phyloP scores from a whole-genome alignment of 305 asterid species.

The Solanum hybrid region DNA sequence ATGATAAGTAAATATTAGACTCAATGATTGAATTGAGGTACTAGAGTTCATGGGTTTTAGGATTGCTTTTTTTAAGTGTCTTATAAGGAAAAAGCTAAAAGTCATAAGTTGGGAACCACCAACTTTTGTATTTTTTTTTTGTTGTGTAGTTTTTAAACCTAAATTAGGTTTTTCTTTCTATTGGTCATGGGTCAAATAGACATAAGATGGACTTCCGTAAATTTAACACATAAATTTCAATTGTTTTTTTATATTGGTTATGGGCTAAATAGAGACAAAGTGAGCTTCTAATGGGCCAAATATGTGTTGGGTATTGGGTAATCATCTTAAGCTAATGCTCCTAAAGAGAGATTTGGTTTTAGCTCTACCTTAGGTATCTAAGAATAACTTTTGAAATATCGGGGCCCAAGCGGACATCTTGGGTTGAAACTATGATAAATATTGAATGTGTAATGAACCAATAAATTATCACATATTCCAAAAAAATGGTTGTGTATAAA shows the following conservation, averaged over 20 bases:
- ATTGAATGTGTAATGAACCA: not conserved
- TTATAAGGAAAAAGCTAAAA: not conserved
- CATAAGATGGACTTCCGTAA: not conserved
- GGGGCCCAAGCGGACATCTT: not conserved
- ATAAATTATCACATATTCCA: not conserved
- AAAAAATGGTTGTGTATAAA: not conserved
- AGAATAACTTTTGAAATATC: not conserved
- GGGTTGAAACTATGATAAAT: not conserved
- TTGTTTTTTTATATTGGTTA: not conserved
- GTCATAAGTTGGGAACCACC: not conserved
- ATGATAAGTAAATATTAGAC: not conserved
- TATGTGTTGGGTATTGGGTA: too few species aligned
- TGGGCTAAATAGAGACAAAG: too few species aligned
- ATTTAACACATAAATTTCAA: not conserved
- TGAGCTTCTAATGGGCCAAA: too few species aligned
- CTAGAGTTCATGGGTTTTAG: not conserved
- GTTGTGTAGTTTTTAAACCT: not conserved
- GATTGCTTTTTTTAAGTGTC: too few species aligned
- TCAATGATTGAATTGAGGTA: not conserved
- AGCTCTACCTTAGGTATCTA: not conserved
- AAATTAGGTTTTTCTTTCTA: not conserved
- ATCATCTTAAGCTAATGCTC: too few species aligned
- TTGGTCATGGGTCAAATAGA: not conserved
- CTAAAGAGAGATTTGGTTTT: too few species aligned
- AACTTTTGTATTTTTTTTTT: not conserved